These are phyloP conservation scores for Aristolochia californica DNA, from an alignment of 164 flowering plant species.

Conservation along the genomic window DNA sequence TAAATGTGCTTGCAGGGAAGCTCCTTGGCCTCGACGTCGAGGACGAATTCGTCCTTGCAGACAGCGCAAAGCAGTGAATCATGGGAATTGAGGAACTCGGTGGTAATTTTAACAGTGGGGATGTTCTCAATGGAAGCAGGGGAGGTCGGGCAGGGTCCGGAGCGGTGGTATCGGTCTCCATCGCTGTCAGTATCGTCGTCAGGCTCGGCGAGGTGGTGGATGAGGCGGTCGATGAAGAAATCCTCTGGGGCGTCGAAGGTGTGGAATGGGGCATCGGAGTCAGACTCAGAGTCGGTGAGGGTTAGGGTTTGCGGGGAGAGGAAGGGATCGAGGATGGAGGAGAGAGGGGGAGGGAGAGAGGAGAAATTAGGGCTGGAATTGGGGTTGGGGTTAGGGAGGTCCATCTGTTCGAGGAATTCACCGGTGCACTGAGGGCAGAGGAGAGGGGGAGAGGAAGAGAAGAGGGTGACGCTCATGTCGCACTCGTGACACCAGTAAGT, in stretches of 20 bases:
- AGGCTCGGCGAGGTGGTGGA: constrained; percentile 33
- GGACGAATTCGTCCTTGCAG: constrained; percentile 48
- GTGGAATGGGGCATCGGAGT: constrained; percentile 10
- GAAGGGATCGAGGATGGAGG: constrained; percentile 2
- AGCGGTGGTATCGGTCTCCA: not conserved
- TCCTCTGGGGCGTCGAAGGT: constrained; percentile 3
- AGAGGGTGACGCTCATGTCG: constrained; percentile 48
- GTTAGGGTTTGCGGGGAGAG: constrained; percentile 11
- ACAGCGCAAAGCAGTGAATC: constrained; percentile 36
- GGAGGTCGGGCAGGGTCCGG: constrained; percentile 8
- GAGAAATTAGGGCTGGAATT: constrained; percentile 8
- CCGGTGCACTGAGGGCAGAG: constrained; percentile 44
- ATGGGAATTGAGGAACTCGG: constrained; percentile 12
- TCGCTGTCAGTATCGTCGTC: constrained; percentile 7
- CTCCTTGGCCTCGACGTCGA: constrained; percentile 39
- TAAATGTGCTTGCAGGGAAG: constrained; percentile 61
- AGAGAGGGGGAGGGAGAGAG: constrained; percentile 7
- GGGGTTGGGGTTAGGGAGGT: constrained; percentile 13
- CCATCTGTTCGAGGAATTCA: constrained; percentile 49
- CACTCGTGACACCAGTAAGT: constrained; percentile 70
- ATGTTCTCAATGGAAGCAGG: constrained; percentile 33
- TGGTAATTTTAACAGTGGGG: constrained; percentile 37
- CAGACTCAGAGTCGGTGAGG: constrained; percentile 5
- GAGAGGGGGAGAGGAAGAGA: constrained; percentile 20
- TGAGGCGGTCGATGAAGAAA: constrained; percentile 22